phyloP scores from a whole-genome alignment of 2,329 filamentous ascomycete species.

The Fusarium sp. region DNA sequence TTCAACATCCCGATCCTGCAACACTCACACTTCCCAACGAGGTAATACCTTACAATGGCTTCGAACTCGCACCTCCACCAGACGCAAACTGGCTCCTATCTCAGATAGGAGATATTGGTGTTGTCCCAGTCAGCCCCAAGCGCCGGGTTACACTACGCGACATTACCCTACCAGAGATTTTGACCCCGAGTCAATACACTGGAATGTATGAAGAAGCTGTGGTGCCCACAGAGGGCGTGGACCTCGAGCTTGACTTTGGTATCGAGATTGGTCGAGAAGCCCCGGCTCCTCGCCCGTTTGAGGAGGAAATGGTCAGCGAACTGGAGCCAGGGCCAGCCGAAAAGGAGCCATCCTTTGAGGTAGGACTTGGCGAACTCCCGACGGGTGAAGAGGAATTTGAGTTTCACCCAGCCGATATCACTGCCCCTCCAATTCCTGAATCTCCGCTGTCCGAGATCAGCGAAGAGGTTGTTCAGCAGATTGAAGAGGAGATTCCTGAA shows the following conservation, averaged over 20 bases:
- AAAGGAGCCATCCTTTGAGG: background rate
- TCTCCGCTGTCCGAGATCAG: conserved; percentile 78
- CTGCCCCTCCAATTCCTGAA: conserved; percentile 63
- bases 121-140: conserved; percentile 66
- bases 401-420: background rate
- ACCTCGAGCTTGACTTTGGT: conserved; percentile 74
- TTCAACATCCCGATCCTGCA: conserved; percentile 84
- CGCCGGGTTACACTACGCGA: conserved; percentile 70
- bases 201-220: conserved; percentile 70
- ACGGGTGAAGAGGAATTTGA: background rate
- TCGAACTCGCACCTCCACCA: conserved; percentile 81
- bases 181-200: conserved; percentile 82
- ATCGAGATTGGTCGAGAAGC: conserved; percentile 78
- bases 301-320: background rate
- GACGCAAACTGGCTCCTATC: conserved; percentile 88
- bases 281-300: background rate
- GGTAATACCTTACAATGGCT: conserved; percentile 89
- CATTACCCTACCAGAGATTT: conserved; percentile 76
- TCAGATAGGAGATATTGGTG: conserved; percentile 72
- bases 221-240: conserved; percentile 66
- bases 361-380: background rate
- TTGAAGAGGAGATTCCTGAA: conserved; percentile 67
- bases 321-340: background rate
- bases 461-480: conserved; percentile 68
- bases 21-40: conserved; percentile 90